phyloP scores from a whole-genome alignment of 257 asterid species.

The Fraxinus excelsior region DNA sequence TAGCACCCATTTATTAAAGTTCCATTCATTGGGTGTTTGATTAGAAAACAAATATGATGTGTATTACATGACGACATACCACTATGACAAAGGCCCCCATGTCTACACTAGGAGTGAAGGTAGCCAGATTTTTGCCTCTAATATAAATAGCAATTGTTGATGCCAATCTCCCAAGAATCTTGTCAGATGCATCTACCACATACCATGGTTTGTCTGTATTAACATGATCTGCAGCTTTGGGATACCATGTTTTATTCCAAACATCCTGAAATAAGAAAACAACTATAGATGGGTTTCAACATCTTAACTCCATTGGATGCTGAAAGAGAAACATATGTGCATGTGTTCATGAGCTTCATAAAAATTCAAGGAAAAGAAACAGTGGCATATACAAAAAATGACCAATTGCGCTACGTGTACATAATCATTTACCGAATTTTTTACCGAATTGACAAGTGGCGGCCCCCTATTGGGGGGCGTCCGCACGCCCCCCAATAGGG shows the following conservation, averaged over 20 bases:
- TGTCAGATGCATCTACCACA: slow-evolving; percentile 86
- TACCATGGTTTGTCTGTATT: slow-evolving; percentile 86
- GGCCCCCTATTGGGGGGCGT: no score
- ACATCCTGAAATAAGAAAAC: slow-evolving; percentile 58
- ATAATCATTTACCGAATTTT: no score
- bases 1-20: not conserved
- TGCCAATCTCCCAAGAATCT: slow-evolving; percentile 90
- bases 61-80: slow-evolving; percentile 41
- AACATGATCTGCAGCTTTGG: slow-evolving; percentile 87
- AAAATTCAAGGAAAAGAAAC: slow-evolving; percentile 5
- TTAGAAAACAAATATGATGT: slow-evolving; percentile 18
- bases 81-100: slow-evolving; percentile 97
- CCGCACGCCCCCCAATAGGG: no score
- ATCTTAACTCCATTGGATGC: slow-evolving; percentile 6
- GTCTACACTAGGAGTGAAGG: slow-evolving; percentile 94
- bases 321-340: not conserved
- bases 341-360: slow-evolving; percentile 7
- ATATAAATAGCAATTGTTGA: slow-evolving; percentile 86
- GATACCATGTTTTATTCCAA: slow-evolving; percentile 96
- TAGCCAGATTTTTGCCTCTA: slow-evolving; percentile 89
- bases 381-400: not conserved
- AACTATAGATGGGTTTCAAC: slow-evolving; percentile 15
- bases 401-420: no score
- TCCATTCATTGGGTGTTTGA: not conserved
- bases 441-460: no score